phyloP scores from a whole-genome alignment of 139 green algal genomes.

The Chlorella sp. region DNA sequence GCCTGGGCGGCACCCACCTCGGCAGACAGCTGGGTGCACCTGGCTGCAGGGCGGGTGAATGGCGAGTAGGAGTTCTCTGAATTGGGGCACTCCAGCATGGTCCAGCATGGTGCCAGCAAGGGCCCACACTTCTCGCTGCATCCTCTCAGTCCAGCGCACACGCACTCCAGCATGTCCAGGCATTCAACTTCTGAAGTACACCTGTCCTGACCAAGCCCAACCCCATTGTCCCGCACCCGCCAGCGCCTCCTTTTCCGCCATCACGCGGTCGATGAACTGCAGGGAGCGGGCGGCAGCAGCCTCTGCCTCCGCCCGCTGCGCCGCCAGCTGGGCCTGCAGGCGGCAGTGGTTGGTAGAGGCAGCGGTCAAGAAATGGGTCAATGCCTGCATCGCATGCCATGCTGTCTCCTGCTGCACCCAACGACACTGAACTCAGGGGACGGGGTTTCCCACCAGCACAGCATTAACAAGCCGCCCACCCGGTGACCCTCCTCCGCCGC shows the following conservation, averaged over 20 bases:
- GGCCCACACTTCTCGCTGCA: no score
- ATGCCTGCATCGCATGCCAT: not conserved
- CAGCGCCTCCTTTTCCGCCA: conserved; percentile 53
- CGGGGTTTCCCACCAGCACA: not conserved
- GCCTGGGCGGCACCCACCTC: conserved; percentile 31
- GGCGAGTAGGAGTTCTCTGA: not conserved
- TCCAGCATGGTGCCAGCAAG: no score
- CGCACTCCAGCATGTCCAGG: no score
- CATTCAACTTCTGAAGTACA: no score
- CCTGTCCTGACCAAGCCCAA: no score
- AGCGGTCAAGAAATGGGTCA: no score
- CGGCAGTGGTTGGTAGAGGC: not conserved
- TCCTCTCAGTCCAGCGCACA: not conserved
- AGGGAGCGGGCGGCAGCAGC: conserved; percentile 28
- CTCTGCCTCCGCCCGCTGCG: conserved; percentile 37
- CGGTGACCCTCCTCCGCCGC: not conserved
- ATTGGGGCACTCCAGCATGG: no score
- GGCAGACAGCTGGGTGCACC: conserved; percentile 30
- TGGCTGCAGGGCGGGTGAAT: not conserved
- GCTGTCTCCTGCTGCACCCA: not conserved
- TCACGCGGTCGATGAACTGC: conserved; percentile 50
- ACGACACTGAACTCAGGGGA: not conserved
- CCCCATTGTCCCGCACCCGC: not conserved
- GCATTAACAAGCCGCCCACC: not conserved
- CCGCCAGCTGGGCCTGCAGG: conserved; percentile 11